Conservation (phyloP, 768 basidiomycete species). For the Phaeotremella fagi region DNA sequence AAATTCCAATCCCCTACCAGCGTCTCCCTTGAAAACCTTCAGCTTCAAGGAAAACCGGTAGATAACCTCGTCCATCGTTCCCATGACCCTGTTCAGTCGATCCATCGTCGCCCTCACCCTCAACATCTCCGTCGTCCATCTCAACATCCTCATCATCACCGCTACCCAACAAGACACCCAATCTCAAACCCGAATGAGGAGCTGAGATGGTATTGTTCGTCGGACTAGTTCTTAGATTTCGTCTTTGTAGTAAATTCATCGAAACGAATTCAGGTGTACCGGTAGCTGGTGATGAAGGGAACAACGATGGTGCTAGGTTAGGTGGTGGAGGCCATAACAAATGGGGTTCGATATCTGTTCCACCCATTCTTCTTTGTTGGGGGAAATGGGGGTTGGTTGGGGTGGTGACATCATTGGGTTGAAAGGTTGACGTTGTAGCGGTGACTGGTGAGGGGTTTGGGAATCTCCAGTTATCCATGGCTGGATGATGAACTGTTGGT, state of each 20-base stretch:
- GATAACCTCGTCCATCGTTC: slow-evolving; percentile 1
- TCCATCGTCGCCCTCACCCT: slow-evolving; percentile 15
- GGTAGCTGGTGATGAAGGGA: slow-evolving; percentile 27
- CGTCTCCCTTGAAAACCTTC: slow-evolving; percentile 11
- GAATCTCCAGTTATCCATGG: slow-evolving; percentile 39
- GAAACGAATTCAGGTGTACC: slow-evolving; percentile 17
- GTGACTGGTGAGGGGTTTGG: slow-evolving; percentile 16
- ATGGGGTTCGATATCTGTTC: slow-evolving; percentile 5
- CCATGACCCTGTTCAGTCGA: slow-evolving; percentile 4
- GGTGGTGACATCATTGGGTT: background rate
- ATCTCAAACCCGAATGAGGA: slow-evolving; percentile 21
- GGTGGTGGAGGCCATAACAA: slow-evolving; percentile 34
- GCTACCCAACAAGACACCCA: slow-evolving; percentile 29
- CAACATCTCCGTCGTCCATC: slow-evolving; percentile 17
- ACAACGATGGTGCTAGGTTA: slow-evolving; percentile 22
- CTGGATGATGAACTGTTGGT: slow-evolving; percentile 16
- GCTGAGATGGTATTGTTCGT: slow-evolving; percentile 6
- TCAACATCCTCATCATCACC: slow-evolving; percentile 15
- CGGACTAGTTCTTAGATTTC: background rate
- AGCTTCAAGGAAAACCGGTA: slow-evolving; percentile 24
- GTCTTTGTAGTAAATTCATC: background rate
- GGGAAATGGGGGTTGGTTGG: slow-evolving; percentile 14
- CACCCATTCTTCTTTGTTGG: background rate
- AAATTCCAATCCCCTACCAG: background rate
- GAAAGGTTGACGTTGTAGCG: slow-evolving; percentile 15